Conservation (phyloP, 2,329 filamentous ascomycete species). For the Chaetomium sp. region DNA sequence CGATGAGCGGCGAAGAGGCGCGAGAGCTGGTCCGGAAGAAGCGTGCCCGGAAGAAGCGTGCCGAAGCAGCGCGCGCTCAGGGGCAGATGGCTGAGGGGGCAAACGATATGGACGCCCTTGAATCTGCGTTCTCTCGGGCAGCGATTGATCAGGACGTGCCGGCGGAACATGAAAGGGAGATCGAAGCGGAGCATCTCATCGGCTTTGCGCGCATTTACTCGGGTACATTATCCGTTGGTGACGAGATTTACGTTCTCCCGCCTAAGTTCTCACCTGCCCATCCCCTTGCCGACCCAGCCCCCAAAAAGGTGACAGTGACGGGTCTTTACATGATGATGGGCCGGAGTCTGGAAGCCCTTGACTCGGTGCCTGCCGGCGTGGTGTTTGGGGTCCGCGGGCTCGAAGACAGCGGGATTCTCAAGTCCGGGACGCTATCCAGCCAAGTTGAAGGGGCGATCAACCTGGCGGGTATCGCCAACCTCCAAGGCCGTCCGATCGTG, state of each 20-base stretch:
- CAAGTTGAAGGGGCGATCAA: conserved; percentile 82
- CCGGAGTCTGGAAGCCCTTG: conserved; percentile 72
- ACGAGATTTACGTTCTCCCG: conserved; percentile 82
- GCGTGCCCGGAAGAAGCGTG: conserved; percentile 78
- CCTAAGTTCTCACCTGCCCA: conserved; percentile 87
- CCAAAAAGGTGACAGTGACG: conserved; percentile 76
- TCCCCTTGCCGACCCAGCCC: conserved; percentile 64
- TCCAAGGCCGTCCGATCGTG: conserved; percentile 83
- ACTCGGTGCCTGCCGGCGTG: conserved; percentile 82
- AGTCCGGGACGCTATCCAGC: conserved; percentile 89
- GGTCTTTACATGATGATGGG: conserved; percentile 96
- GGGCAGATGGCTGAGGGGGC: conserved; percentile 42
- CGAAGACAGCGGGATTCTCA: conserved; percentile 79
- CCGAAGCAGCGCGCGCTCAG: conserved; percentile 77
- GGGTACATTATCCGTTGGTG: conserved; percentile 80
- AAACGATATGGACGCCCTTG: conserved; percentile 48
- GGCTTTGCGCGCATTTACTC: conserved; percentile 94
- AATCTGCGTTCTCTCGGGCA: conserved; percentile 54
- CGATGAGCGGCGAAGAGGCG: conserved; percentile 83
- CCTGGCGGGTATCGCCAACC: conserved; percentile 70
- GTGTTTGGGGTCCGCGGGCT: conserved; percentile 93
- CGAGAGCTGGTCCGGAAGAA: conserved; percentile 82
- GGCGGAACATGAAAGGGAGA: conserved; percentile 48
- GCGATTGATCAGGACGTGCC: conserved; percentile 49
- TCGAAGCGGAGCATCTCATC: conserved; percentile 80